Conservation (phyloP, 177 flowering plant species). For the Vitis hybrid region DNA sequence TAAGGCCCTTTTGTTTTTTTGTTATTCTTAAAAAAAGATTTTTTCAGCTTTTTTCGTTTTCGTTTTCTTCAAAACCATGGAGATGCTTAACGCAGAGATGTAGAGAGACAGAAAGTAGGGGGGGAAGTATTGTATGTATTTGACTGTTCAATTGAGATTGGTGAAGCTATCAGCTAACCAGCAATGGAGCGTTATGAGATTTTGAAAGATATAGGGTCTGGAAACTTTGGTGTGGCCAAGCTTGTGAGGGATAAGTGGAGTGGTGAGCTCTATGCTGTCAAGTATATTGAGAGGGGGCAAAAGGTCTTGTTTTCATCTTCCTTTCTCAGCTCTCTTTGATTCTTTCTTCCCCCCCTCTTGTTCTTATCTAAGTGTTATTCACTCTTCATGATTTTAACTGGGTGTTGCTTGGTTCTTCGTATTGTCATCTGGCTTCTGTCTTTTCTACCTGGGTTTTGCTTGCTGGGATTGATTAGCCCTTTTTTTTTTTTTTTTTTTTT, state of each 20-base stretch:
- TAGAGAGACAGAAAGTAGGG: slow-evolving; percentile 9
- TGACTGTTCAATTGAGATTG: neutral
- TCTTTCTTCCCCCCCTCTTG: neutral
- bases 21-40: too few species aligned
- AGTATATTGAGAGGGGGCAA: slow-evolving; percentile 46
- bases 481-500: neutral
- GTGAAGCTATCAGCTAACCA: neutral
- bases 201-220: slow-evolving; percentile 46
- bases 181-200: slow-evolving; percentile 46
- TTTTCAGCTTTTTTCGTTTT: neutral
- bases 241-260: slow-evolving; percentile 39
- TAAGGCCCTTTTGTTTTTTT: too few species aligned
- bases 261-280: slow-evolving; percentile 43
- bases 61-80: neutral
- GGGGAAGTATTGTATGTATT: neutral
- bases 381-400: neutral
- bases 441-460: slow-evolving; percentile 4
- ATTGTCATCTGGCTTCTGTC: slow-evolving; percentile 2
- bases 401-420: neutral
- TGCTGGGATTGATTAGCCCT: neutral
- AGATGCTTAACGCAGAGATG: slow-evolving; percentile 7
- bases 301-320: slow-evolving; percentile 21
- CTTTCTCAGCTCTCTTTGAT: too few species aligned
- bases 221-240: slow-evolving; percentile 51
- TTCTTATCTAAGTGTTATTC: neutral